Evolutionary conservation across 306 rosid species (phyloP).

Genomic region (Sesbania bispinosa): DNA sequence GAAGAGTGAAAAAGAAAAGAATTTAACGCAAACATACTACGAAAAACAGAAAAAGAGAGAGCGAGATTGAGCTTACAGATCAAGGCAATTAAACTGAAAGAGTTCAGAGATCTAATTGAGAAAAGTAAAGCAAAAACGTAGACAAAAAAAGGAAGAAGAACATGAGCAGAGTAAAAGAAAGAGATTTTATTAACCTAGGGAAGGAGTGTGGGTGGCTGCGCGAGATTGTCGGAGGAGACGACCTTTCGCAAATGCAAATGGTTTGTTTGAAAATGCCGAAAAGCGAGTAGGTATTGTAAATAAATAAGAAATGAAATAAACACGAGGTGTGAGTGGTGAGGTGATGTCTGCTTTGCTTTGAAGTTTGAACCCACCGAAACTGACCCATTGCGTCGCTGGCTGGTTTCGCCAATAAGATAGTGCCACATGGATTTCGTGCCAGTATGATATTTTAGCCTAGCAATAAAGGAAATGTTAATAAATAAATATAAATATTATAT

Average conservation of each 20-base stretch:
- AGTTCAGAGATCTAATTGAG: background rate
- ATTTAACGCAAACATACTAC: background rate
- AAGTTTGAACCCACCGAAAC: no score
- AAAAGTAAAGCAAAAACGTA: background rate
- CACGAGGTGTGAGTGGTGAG: no score
- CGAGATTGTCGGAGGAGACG: conserved; percentile 22
- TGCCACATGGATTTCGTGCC: no score
- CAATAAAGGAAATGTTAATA: no score
- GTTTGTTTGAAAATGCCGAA: background rate
- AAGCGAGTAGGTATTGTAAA: no score
- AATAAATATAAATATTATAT: no score
- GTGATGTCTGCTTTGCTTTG: no score
- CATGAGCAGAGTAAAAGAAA: background rate
- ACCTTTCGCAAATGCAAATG: background rate
- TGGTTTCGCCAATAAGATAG: no score
- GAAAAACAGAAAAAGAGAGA: background rate
- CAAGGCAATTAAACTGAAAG: background rate
- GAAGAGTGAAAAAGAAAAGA: background rate
- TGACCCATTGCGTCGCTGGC: no score
- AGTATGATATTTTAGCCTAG: no score
- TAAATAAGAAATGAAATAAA: no score
- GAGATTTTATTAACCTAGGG: background rate
- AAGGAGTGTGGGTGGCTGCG: conserved; percentile 12
- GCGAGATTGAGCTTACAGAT: background rate
- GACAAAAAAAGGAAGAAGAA: background rate